These are phyloP conservation scores for Fraxinus dipetala DNA, from an alignment of 305 asterid genomes.

Conservation along the genomic window DNA sequence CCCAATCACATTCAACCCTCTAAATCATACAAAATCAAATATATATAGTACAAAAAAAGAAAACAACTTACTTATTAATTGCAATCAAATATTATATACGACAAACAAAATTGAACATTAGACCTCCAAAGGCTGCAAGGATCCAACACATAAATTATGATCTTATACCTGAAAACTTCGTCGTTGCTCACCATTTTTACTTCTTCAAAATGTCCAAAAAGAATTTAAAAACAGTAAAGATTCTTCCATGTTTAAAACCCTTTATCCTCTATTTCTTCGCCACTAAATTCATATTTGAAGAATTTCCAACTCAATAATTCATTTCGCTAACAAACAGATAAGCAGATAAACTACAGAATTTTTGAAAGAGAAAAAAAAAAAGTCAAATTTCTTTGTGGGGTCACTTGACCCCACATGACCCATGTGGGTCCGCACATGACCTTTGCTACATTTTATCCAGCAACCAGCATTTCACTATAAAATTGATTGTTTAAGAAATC, in stretches of 20 bases:
- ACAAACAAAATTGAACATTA: too few relatives aligned
- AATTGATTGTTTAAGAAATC: neutral
- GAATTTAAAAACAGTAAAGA: neutral
- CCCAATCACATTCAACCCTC: too few relatives aligned
- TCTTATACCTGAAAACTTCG: neutral
- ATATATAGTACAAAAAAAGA: too few relatives aligned
- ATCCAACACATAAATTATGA: too few relatives aligned
- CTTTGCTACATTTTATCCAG: neutral
- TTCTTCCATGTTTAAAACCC: neutral
- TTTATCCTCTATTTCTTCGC: too few relatives aligned
- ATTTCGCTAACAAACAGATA: neutral
- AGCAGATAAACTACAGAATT: neutral
- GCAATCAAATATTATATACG: too few relatives aligned
- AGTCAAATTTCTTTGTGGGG: neutral
- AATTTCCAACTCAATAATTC: too few relatives aligned
- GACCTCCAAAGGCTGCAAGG: too few relatives aligned
- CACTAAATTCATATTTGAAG: too few relatives aligned
- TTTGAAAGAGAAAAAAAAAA: neutral
- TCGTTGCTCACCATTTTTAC: neutral
- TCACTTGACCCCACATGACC: neutral
- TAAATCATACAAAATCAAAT: too few relatives aligned
- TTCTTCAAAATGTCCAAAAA: neutral
- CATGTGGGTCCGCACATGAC: neutral
- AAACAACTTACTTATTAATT: too few relatives aligned
- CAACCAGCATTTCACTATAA: neutral